Base-by-base conservation (phyloP, 148 eudicot genomes). In the Arbutus unedo region DNA sequence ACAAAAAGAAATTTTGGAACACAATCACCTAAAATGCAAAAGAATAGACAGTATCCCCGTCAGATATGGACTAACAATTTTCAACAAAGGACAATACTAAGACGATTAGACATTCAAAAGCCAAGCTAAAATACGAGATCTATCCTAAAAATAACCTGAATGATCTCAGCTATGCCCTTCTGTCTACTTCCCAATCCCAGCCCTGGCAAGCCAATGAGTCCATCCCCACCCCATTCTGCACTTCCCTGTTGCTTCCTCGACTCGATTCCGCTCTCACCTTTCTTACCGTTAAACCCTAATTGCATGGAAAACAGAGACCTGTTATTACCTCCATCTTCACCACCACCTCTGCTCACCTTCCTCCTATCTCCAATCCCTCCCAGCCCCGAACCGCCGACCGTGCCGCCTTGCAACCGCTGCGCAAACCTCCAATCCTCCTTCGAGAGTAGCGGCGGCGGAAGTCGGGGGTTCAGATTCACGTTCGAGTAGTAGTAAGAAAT, bases 291-390 rank as follows among this genome's bases (percentile, higher is more conserved):
- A 70, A 83, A 82, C 77, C 86, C 87, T 25, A 76, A 66, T 49
- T 85, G 86, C n/a, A 49, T 80, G 15, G 83, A 57, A 76, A 89
- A 89, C 75, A 86, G 54, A 4, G 87, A 84, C 54, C 68, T 75
- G 4, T 48, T 83, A 60, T 67, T 59, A 6, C 82, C 68, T 41
- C 78, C 85, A 50, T 77, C 60, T 44, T 9, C 73, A 50, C 72
- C 68, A 23, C 77, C 84, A 15, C 53, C 85, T 8, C 81, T 80
- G 59, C 74, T 57, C 84, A 81, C 18, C 75, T 87, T 92, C 86
- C 94, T 85, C 80, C 88, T 82, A 80, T 93, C 94, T 5, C 97
- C 97, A 72, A 93, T 88, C 6, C 93, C 91, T 5, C 94, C 94
- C 2, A 88, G 79, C 49, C 83, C 90, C 1, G 84, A 64, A 44